Evolutionary conservation across 1,284 basidiomycete genomes (phyloP).

Genomic region (Neonothopanus nambi): DNA sequence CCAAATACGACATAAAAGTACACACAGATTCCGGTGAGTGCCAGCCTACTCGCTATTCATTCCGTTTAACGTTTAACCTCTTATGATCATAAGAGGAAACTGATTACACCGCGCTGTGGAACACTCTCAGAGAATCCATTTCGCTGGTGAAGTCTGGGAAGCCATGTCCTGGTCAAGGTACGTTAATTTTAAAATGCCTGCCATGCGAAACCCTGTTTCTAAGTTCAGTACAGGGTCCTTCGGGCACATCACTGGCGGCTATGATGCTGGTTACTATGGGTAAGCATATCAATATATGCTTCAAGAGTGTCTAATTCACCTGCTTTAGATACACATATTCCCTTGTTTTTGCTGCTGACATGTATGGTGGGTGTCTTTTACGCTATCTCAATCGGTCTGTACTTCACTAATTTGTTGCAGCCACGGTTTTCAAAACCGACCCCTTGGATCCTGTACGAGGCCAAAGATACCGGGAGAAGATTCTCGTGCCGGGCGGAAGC

Average conservation of each 20-base stretch:
- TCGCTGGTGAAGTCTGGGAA: slow-evolving; percentile 66
- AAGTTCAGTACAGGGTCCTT: slow-evolving; percentile 45
- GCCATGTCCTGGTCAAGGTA: slow-evolving; percentile 64
- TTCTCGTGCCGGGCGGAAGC: slow-evolving; percentile 55
- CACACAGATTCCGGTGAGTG: slow-evolving; percentile 66
- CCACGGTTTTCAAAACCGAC: slow-evolving; percentile 75
- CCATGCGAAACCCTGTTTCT: neutral
- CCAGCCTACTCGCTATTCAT: neutral
- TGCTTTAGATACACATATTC: slow-evolving; percentile 63
- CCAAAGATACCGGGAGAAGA: slow-evolving; percentile 53
- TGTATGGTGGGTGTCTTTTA: slow-evolving; percentile 53
- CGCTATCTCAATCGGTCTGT: neutral
- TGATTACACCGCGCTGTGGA: slow-evolving; percentile 78
- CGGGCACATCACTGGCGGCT: slow-evolving; percentile 72
- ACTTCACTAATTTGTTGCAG: slow-evolving; percentile 24
- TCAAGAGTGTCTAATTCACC: neutral
- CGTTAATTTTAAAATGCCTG: neutral
- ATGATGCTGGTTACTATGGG: slow-evolving; percentile 83
- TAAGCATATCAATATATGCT: slow-evolving; percentile 27
- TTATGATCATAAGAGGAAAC: slow-evolving; percentile 44
- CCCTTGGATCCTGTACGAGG: slow-evolving; percentile 66
- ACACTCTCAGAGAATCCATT: slow-evolving; percentile 62
- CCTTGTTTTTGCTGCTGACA: slow-evolving; percentile 76
- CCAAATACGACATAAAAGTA: slow-evolving; percentile 75
- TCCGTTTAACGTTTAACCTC: neutral